phyloP scores from a whole-genome alignment of 1,284 basidiomycete species.

The Paramarasmius palmivorus region DNA sequence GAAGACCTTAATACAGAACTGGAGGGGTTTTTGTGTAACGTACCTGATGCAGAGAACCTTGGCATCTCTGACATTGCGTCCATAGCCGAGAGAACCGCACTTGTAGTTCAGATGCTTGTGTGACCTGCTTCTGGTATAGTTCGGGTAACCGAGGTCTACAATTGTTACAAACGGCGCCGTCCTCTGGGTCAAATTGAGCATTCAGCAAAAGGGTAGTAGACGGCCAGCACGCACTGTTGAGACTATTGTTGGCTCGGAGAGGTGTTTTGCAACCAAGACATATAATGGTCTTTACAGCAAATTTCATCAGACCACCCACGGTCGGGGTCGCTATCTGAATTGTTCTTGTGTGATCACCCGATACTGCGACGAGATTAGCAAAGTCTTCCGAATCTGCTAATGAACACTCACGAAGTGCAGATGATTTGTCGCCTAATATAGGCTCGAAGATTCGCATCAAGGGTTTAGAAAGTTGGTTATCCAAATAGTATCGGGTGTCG shows the following conservation, averaged over 20 bases:
- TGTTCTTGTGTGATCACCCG: constrained; percentile 90
- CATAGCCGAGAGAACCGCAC: constrained; percentile 90
- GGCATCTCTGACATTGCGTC: constrained; percentile 97
- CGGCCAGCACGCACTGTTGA: constrained; percentile 51
- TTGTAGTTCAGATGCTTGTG: constrained; percentile 76
- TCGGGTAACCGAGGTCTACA: constrained; percentile 84
- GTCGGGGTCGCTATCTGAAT: constrained; percentile 95
- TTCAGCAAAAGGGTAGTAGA: constrained; percentile 9
- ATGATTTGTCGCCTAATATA: constrained; percentile 90
- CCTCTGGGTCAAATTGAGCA: constrained; percentile 38
- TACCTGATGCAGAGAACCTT: constrained; percentile 93
- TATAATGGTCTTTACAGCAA: constrained; percentile 90
- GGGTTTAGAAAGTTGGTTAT: constrained; percentile 95
- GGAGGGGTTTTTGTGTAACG: constrained; percentile 13
- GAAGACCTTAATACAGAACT: constrained; percentile 6
- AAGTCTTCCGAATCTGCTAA: constrained; percentile 11
- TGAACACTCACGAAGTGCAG: constrained; percentile 68
- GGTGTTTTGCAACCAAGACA: constrained; percentile 94
- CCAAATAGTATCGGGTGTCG: constrained; percentile 95
- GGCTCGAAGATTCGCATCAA: constrained; percentile 96
- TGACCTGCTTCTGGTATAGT: constrained; percentile 88
- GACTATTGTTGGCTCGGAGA: constrained; percentile 68
- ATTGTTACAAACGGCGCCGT: constrained; percentile 91
- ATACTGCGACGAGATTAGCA: constrained; percentile 55
- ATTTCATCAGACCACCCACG: constrained; percentile 95